phyloP scores from a whole-genome alignment of 345 rosid species.

The Eucalyptus victrix region DNA sequence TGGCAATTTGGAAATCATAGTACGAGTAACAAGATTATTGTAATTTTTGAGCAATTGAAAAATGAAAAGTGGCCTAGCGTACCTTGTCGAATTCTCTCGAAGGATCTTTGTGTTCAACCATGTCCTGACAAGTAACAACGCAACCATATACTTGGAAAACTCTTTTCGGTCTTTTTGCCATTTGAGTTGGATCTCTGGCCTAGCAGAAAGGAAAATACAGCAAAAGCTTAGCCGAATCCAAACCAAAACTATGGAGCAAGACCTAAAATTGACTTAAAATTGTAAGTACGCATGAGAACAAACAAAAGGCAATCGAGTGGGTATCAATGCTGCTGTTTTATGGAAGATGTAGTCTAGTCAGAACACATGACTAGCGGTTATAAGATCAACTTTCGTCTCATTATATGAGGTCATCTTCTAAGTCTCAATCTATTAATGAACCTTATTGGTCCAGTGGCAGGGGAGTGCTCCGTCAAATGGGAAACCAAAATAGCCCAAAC shows the following conservation, averaged over 20 bases:
- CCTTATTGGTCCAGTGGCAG: background rate
- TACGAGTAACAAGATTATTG: background rate
- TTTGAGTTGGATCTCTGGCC: constrained; percentile 21
- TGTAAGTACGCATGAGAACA: background rate
- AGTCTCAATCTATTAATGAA: background rate
- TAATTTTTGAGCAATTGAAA: background rate
- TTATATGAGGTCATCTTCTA: background rate
- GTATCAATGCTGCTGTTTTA: background rate
- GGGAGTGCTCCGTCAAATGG: background rate
- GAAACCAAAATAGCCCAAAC: background rate
- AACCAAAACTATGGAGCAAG: background rate
- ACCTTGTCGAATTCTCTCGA: constrained; percentile 69
- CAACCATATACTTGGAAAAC: constrained; percentile 78
- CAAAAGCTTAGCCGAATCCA: background rate
- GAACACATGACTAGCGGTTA: background rate
- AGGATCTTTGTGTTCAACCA: constrained; percentile 70
- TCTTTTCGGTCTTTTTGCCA: constrained; percentile 40
- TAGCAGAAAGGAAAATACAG: constrained; percentile 3
- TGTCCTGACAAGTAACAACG: constrained; percentile 63
- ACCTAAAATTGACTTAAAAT: background rate
- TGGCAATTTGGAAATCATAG: background rate
- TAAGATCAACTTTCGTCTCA: background rate
- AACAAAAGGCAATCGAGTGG: background rate
- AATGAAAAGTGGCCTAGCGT: constrained; percentile 1
- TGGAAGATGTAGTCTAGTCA: background rate